Conservation (phyloP, 192 early-diverging fungal species). For the Fimicolochytrium jonesii region DNA sequence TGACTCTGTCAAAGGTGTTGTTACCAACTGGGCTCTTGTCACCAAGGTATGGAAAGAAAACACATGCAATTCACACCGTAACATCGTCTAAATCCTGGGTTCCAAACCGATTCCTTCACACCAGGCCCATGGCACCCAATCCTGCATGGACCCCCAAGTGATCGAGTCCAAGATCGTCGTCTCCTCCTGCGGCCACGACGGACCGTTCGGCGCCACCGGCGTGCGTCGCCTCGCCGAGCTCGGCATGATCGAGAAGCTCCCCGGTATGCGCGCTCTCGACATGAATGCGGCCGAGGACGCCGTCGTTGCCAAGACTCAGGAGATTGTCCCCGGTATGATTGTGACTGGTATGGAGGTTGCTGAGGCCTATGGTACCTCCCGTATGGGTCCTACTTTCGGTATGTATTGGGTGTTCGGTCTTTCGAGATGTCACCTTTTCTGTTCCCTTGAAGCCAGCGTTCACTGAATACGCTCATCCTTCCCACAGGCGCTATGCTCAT, state of each 20-base stretch:
- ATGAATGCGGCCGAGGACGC: constrained; percentile 67
- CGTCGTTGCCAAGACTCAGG: constrained; percentile 60
- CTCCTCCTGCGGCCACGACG: constrained; percentile 62
- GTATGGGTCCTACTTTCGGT: constrained; percentile 61
- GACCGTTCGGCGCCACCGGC: constrained; percentile 65
- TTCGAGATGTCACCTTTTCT: background rate
- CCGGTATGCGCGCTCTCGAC: constrained; percentile 63
- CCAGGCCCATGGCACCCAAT: constrained; percentile 44
- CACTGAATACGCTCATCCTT: constrained; percentile 28
- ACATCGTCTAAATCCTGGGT: constrained; percentile 23
- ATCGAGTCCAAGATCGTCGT: constrained; percentile 63
- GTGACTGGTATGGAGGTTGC: constrained; percentile 69
- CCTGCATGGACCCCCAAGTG: constrained; percentile 72
- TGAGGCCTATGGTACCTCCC: constrained; percentile 62
- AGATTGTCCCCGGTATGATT: constrained; percentile 68
- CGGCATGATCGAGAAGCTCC: constrained; percentile 48
- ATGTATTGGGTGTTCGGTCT: background rate
- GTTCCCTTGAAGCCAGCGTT: constrained; percentile 39
- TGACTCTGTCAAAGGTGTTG: constrained; percentile 53
- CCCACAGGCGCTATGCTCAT: constrained; percentile 58
- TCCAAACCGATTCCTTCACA: constrained; percentile 1
- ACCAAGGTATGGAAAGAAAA: constrained; percentile 38
- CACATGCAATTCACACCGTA: background rate
- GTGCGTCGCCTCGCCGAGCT: constrained; percentile 55
- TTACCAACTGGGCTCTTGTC: constrained; percentile 74